These are phyloP conservation scores for Kodamaea arcana DNA, from an alignment of 1,139 yeast species.

Conservation along the genomic window DNA sequence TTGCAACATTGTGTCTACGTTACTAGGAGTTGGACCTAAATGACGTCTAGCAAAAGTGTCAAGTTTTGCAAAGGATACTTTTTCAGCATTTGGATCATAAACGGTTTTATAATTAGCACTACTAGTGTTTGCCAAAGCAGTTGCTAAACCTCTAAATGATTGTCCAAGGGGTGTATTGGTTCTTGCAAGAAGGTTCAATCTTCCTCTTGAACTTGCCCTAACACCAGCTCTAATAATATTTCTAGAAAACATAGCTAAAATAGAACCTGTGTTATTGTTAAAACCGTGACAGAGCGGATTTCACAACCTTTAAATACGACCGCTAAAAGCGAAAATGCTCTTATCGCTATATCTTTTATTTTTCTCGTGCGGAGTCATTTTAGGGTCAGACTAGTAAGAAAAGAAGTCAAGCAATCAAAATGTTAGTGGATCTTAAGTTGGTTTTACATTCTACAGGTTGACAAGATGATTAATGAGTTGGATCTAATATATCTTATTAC, in stretches of 20 bases:
- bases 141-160: conserved; percentile 17
- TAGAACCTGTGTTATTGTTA: not conserved
- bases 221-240: conserved; percentile 4
- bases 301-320: not conserved
- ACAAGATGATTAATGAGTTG: no score
- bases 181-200: conserved; percentile 1
- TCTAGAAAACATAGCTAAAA: conserved; percentile 7
- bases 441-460: no score
- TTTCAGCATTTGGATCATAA: conserved; percentile 31
- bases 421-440: no score
- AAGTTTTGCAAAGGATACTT: conserved; percentile 36
- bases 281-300: not conserved
- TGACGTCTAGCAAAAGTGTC: conserved; percentile 92
- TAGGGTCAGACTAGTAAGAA: not conserved
- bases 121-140: conserved; percentile 42
- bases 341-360: not conserved
- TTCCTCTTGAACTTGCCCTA: conserved; percentile 1
- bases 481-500: no score
- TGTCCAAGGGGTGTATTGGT: conserved; percentile 1
- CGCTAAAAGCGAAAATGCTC: not conserved
- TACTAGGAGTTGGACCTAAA: conserved; percentile 71
- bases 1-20: conserved; percentile 61
- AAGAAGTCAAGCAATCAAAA: no score
- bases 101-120: conserved; percentile 39
- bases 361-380: not conserved